Evolutionary conservation across 495 filamentous ascomycete genomes (phyloP).

Genomic region (Annulohypoxylon bovei): DNA sequence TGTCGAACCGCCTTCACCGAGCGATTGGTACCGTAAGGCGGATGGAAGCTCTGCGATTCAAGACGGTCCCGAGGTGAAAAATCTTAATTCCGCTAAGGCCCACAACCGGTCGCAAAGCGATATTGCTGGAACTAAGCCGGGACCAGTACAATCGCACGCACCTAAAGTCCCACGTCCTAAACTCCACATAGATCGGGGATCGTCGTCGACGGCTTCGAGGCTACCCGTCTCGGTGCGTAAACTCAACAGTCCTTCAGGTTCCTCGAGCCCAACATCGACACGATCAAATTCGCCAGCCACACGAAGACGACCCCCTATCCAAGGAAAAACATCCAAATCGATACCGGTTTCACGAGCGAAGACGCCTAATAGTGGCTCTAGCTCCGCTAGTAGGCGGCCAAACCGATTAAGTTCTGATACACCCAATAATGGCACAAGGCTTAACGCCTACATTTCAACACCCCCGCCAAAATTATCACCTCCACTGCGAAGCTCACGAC

Average conservation of each 20-base stretch:
- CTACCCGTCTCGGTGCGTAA: constrained; percentile 57
- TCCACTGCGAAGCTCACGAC: constrained; percentile 81
- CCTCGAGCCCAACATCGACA: constrained; percentile 58
- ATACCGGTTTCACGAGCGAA: constrained; percentile 51
- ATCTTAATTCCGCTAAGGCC: constrained; percentile 45
- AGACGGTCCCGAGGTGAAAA: constrained; percentile 46
- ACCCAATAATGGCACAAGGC: constrained; percentile 52
- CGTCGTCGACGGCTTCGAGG: constrained; percentile 51
- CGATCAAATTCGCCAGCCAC: constrained; percentile 62
- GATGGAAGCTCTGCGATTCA: constrained; percentile 43
- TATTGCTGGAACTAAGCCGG: constrained; percentile 52
- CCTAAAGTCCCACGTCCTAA: constrained; percentile 36
- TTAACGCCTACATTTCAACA: constrained; percentile 63
- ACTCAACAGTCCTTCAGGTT: constrained; percentile 52
- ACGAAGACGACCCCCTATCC: constrained; percentile 49
- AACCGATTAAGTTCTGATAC: constrained; percentile 42
- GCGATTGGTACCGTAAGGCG: constrained; percentile 62
- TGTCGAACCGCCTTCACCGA: constrained; percentile 61
- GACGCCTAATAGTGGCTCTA: constrained; percentile 51
- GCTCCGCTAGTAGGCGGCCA: constrained; percentile 39
- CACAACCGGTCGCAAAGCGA: constrained; percentile 63
- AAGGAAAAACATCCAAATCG: constrained; percentile 53
- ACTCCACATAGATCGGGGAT: constrained; percentile 46
- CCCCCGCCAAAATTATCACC: constrained; percentile 67
- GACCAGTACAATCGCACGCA: constrained; percentile 36